phyloP scores from a whole-genome alignment of 108 stramenopile species.

The Cyclotella distinguenda region DNA sequence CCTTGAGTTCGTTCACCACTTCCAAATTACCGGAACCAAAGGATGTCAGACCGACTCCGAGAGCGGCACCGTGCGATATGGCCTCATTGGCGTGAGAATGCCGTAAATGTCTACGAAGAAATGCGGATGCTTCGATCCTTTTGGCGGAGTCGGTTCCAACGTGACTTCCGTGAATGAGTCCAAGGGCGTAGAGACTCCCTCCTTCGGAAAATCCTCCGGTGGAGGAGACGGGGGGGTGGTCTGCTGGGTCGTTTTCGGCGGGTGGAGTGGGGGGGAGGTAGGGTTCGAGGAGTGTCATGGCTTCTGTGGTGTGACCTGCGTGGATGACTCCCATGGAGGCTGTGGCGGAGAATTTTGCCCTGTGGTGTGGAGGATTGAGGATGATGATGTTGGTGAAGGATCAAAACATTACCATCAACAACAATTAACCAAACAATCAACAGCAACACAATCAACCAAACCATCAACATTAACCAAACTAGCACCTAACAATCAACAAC shows the following conservation, averaged over 20 bases:
- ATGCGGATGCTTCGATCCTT: slow-evolving; percentile 75
- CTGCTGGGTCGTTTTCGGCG: slow-evolving; percentile 45
- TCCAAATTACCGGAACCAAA: slow-evolving; percentile 89
- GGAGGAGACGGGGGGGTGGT: slow-evolving; percentile 58
- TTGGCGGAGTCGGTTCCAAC: slow-evolving; percentile 83
- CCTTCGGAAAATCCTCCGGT: slow-evolving; percentile 93
- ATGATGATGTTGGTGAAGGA: background rate
- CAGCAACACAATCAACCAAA: slow-evolving; percentile 10
- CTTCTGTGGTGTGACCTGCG: slow-evolving; percentile 94
- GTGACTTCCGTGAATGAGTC: slow-evolving; percentile 93
- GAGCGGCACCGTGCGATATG: slow-evolving; percentile 96
- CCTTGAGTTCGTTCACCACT: slow-evolving; percentile 90
- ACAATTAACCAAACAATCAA: slow-evolving; percentile 1
- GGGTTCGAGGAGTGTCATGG: slow-evolving; percentile 94
- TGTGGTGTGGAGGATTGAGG: slow-evolving; percentile 21
- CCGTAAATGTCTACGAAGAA: slow-evolving; percentile 75
- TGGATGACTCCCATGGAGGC: slow-evolving; percentile 97
- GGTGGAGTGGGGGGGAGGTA: slow-evolving; percentile 91
- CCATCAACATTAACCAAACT: background rate
- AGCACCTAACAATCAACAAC: slow-evolving; percentile 2
- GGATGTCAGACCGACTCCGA: slow-evolving; percentile 97
- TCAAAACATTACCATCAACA: background rate
- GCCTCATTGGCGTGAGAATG: slow-evolving; percentile 91
- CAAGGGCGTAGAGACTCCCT: slow-evolving; percentile 95
- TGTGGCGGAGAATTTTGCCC: slow-evolving; percentile 98